These are phyloP conservation scores for Sclerotinia spermophila DNA, from an alignment of 2,329 filamentous ascomycete genomes.

Conservation along the genomic window DNA sequence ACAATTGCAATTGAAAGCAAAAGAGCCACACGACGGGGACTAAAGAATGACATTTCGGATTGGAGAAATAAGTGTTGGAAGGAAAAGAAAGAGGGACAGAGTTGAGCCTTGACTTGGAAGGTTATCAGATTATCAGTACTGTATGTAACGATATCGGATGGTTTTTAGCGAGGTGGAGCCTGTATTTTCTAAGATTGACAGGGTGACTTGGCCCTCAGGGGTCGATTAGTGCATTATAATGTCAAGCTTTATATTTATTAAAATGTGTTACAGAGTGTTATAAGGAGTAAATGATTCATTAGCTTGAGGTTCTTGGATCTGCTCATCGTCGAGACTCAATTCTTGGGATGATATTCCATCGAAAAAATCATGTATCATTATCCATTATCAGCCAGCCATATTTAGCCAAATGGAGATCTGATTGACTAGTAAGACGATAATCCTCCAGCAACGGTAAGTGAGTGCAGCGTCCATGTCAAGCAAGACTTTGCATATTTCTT, in stretches of 20 bases:
- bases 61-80: background rate
- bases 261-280: background rate
- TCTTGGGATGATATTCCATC: background rate
- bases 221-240: background rate
- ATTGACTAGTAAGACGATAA: background rate
- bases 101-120: background rate
- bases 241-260: slow-evolving; percentile 5
- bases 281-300: background rate
- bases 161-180: background rate
- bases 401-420: background rate
- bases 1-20: slow-evolving; percentile 29
- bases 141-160: background rate
- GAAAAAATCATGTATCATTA: background rate
- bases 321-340: background rate
- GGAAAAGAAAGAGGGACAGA: background rate
- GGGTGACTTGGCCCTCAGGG: background rate
- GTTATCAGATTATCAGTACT: background rate
- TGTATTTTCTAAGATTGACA: background rate
- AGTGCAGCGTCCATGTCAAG: background rate
- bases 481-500: background rate
- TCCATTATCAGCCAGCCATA: background rate
- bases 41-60: slow-evolving; percentile 11
- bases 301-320: background rate
- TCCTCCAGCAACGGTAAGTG: background rate
- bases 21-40: slow-evolving; percentile 17